Percentiles rank a stretch among this genome's conserved stretches.
Conservation (phyloP, 495 filamentous ascomycete species). For the Cryomyces antarcticus region DNA sequence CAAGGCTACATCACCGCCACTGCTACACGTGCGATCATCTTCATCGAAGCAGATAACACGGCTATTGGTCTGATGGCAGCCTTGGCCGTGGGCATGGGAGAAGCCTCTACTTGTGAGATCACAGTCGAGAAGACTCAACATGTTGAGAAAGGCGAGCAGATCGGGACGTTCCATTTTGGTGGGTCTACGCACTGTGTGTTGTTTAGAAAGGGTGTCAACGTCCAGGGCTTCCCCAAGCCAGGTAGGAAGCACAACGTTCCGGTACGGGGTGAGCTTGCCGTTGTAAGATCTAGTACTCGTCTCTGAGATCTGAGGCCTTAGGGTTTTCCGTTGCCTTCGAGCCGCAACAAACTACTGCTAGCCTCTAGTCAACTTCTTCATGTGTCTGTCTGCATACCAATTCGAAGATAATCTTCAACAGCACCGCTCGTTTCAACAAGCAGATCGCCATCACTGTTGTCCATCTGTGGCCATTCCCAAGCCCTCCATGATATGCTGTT, state of each 20-base stretch:
- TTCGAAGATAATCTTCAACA: no score
- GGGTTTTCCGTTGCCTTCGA: no score
- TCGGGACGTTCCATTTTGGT: slow-evolving; percentile 60
- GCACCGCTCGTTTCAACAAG: no score
- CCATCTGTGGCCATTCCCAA: no score
- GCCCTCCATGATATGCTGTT: no score
- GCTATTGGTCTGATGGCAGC: slow-evolving; percentile 45
- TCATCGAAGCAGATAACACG: slow-evolving; percentile 46
- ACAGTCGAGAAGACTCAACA: slow-evolving; percentile 21
- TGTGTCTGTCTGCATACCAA: no score
- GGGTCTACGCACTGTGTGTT: slow-evolving; percentile 44
- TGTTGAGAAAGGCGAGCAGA: slow-evolving; percentile 42
- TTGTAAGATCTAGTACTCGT: no score
- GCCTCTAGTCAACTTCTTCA: no score
- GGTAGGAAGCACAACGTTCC: slow-evolving; percentile 33
- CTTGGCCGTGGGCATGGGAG: slow-evolving; percentile 48
- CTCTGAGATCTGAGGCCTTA: no score
- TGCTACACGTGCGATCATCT: slow-evolving; percentile 40
- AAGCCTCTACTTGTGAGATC: slow-evolving; percentile 25
- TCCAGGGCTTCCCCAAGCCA: slow-evolving; percentile 7
- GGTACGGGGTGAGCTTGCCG: slow-evolving; percentile 32
- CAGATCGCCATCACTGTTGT: no score
- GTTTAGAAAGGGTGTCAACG: slow-evolving; percentile 22
- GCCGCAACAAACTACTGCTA: no score
- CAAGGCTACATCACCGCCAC: slow-evolving; percentile 35